Conservation (phyloP, 441 rosid species). For the Erodium trifolium region DNA sequence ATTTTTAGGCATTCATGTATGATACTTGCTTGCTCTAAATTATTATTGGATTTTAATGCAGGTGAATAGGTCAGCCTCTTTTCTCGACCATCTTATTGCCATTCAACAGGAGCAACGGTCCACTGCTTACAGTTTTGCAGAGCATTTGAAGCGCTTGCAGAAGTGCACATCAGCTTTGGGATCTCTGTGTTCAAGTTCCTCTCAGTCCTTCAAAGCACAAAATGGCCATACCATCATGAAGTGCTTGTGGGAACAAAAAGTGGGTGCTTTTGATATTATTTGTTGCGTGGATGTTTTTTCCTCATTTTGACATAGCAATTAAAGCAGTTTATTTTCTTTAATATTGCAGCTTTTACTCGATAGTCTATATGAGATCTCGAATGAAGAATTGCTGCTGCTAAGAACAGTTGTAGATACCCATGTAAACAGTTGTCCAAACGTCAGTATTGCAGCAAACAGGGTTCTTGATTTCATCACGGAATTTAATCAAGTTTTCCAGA, state of each 20-base stretch:
- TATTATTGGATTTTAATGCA: slow-evolving; percentile 28
- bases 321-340: slow-evolving; percentile 11
- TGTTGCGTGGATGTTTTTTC: not conserved
- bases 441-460: slow-evolving; percentile 38
- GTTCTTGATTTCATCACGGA: slow-evolving; percentile 48
- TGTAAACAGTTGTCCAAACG: slow-evolving; percentile 46
- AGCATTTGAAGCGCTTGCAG: slow-evolving; percentile 41
- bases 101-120: slow-evolving; percentile 72
- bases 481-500: slow-evolving; percentile 41
- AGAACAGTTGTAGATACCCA: slow-evolving; percentile 54
- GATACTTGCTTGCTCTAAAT: slow-evolving; percentile 7
- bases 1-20: not conserved
- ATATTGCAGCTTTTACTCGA: slow-evolving; percentile 71
- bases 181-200: slow-evolving; percentile 31
- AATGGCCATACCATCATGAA: slow-evolving; percentile 42
- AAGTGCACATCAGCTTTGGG: slow-evolving; percentile 35
- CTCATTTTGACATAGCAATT: slow-evolving; percentile 15
- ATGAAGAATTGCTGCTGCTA: slow-evolving; percentile 58
- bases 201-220: slow-evolving; percentile 36
- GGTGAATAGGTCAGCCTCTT: slow-evolving; percentile 66
- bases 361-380: slow-evolving; percentile 41
- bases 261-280: slow-evolving; percentile 18
- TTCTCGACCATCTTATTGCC: slow-evolving; percentile 71
- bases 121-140: slow-evolving; percentile 53
- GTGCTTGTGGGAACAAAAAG: slow-evolving; percentile 88